Evolutionary conservation across 768 basidiomycete species (phyloP).

Genomic region (Lactarius indigo): DNA sequence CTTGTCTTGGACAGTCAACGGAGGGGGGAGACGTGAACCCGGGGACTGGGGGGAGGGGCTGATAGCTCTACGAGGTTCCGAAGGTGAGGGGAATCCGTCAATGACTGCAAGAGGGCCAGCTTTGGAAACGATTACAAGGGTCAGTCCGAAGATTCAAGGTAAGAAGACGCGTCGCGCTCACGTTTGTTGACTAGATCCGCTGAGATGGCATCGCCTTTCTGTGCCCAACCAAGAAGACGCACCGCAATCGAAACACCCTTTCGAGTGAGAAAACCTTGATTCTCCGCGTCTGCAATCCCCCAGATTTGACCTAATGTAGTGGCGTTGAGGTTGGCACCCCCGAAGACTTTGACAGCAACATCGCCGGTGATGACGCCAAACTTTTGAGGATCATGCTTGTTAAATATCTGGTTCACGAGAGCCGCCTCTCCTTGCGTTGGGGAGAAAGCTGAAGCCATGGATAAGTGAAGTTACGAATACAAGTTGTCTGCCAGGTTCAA

Average conservation of each 20-base stretch:
- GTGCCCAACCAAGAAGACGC: slow-evolving; percentile 91
- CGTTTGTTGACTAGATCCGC: slow-evolving; percentile 65
- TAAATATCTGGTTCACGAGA: slow-evolving; percentile 71
- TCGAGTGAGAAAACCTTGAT: slow-evolving; percentile 87
- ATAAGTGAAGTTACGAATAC: neutral
- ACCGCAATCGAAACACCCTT: slow-evolving; percentile 86
- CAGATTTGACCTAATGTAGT: slow-evolving; percentile 88
- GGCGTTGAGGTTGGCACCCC: slow-evolving; percentile 76
- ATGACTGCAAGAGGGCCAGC: slow-evolving; percentile 84
- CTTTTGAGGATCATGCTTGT: slow-evolving; percentile 70
- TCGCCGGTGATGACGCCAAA: slow-evolving; percentile 86
- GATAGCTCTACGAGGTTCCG: slow-evolving; percentile 55
- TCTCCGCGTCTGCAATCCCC: slow-evolving; percentile 87
- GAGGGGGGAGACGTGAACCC: slow-evolving; percentile 47
- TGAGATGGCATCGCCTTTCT: slow-evolving; percentile 72
- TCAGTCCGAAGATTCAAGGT: slow-evolving; percentile 21
- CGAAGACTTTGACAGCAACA: slow-evolving; percentile 82
- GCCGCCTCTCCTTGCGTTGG: slow-evolving; percentile 48
- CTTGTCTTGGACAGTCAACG: slow-evolving; percentile 75
- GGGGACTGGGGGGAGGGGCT: slow-evolving; percentile 56
- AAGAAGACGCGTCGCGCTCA: slow-evolving; percentile 38
- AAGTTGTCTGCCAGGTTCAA: neutral
- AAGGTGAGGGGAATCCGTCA: slow-evolving; percentile 54
- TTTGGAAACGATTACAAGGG: slow-evolving; percentile 33
- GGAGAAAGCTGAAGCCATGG: slow-evolving; percentile 43